phyloP scores from a whole-genome alignment of 768 basidiomycete genomes.

The Leccinum boreale region DNA sequence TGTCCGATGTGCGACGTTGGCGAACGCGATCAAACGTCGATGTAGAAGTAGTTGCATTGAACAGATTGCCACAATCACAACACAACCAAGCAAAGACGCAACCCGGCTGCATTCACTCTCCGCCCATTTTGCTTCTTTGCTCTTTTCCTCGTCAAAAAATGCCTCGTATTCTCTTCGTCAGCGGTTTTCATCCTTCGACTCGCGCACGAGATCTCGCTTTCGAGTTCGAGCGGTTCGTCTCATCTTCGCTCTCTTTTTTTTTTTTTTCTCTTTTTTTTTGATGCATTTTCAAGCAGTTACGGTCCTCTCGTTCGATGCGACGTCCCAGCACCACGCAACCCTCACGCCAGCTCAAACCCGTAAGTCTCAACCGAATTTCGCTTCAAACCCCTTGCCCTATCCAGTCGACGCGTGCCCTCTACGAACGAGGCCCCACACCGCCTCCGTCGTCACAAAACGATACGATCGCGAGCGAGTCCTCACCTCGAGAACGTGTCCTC shows the following conservation, averaged over 20 bases:
- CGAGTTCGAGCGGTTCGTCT: conserved; percentile 75
- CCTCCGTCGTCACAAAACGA: conserved; percentile 23
- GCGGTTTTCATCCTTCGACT: conserved; percentile 80
- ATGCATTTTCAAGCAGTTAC: conserved; percentile 44
- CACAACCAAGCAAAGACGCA: conserved; percentile 23
- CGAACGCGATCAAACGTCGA: conserved; percentile 18
- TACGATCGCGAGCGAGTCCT: conserved; percentile 31
- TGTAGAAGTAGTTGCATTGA: conserved; percentile 4
- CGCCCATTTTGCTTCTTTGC: conserved; percentile 24
- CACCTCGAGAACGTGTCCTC: conserved; percentile 15
- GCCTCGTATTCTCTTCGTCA: conserved; percentile 86
- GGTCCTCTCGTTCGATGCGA: conserved; percentile 86
- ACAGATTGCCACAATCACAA: conserved; percentile 35
- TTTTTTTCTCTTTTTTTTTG: neutral
- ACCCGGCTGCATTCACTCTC: conserved; percentile 25
- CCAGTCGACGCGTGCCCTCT: conserved; percentile 38
- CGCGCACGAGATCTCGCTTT: conserved; percentile 80
- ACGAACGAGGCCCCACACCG: conserved; percentile 27
- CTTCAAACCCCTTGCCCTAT: conserved; percentile 33
- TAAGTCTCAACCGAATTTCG: conserved; percentile 48
- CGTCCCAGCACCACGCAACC: conserved; percentile 83
- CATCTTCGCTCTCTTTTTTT: neutral
- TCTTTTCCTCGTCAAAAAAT: conserved; percentile 33
- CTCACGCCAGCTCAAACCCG: conserved; percentile 73
- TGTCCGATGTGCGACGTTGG: conserved; percentile 34